Base-by-base conservation (phyloP, 2,329 filamentous ascomycete species). In the Raffaelea ambrosiae region DNA sequence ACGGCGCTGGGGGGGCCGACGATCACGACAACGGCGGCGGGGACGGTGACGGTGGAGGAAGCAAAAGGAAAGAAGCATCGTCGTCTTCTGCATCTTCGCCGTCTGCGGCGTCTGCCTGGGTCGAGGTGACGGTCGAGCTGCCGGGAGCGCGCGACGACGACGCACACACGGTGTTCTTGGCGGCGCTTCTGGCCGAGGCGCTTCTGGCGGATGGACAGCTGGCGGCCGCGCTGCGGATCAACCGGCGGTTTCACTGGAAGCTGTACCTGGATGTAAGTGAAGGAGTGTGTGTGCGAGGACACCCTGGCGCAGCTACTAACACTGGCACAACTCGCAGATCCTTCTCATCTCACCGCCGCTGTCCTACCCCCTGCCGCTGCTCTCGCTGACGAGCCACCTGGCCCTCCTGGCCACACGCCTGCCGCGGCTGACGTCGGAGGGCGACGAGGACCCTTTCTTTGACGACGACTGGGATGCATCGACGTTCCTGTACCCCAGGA, bases 401-500 rank as follows among this genome's bases (percentile, higher is more conserved):
- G 93, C 93, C 3, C 84, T 98, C 42, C 81, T 96, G 53, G 83
- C 87, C 26, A 91, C 93, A 7, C 83, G 86, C 54, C 74, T 97
- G 3, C 93, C 93, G 8, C 78, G 82, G 22, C 74, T 96, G 45
- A 88, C 88, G 63, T 96, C 90, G 2, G 86, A 95, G 64, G 79
- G 80, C 49, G 91, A 97, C 67, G 93, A 98, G 69, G 93, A 98
- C 58, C 93, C 93, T 13, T 83, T 96, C 62, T 98, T 98, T 67
- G 86, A 96, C 69, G 93, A 98, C 67, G 93, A 98, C 69, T 98
- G 93, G 93, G 88, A 86, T 54, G 86, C 85, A 16, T 83, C 89
- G 1, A 75, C 80, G 18, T 83, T 81, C 49, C 71, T 98, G 26
- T 98, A 94, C 68, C 77, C 82, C 1, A 75, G 74, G 50, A 58